Percentiles rank a stretch among this genome's conserved stretches.
Conservation (phyloP, 345 rosid genomes). For the Moringa oleifera region DNA sequence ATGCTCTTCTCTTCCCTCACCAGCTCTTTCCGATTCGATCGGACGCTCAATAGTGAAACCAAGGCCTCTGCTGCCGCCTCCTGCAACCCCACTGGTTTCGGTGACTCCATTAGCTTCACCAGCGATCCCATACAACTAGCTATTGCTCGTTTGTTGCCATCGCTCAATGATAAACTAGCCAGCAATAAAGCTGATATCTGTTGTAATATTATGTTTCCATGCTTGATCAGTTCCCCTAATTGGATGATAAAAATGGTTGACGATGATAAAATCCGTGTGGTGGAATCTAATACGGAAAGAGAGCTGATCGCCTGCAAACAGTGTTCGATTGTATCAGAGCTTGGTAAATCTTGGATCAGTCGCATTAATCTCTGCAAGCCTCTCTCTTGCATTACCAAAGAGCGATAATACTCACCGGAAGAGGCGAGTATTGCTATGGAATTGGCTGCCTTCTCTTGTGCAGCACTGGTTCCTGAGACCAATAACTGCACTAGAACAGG, state of each 20-base stretch:
- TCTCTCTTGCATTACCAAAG: conserved; percentile 49
- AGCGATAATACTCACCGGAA: conserved; percentile 54
- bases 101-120: conserved; percentile 55
- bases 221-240: conserved; percentile 55
- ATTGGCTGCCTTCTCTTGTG: conserved; percentile 46
- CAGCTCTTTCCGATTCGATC: conserved; percentile 59
- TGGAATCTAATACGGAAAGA: conserved; percentile 30
- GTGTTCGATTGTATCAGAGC: conserved; percentile 44
- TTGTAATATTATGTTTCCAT: conserved; percentile 42
- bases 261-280: conserved; percentile 39
- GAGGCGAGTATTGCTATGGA: conserved; percentile 53
- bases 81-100: conserved; percentile 72
- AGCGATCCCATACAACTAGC: conserved; percentile 49
- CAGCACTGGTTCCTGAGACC: conserved; percentile 28
- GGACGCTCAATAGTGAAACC: conserved; percentile 44
- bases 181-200: conserved; percentile 53
- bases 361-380: conserved; percentile 58
- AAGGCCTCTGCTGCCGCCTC: conserved; percentile 56
- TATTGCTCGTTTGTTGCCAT: conserved; percentile 71
- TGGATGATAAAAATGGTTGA: conserved; percentile 52
- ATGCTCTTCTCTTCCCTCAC: conserved; percentile 63
- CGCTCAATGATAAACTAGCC: conserved; percentile 43
- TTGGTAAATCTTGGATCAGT: conserved; percentile 34
- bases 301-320: conserved; percentile 42
- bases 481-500: conserved; percentile 50